These are phyloP conservation scores for Zygosaccharomyces sapae DNA, from an alignment of 1,139 yeast species.

Conservation along the genomic window DNA sequence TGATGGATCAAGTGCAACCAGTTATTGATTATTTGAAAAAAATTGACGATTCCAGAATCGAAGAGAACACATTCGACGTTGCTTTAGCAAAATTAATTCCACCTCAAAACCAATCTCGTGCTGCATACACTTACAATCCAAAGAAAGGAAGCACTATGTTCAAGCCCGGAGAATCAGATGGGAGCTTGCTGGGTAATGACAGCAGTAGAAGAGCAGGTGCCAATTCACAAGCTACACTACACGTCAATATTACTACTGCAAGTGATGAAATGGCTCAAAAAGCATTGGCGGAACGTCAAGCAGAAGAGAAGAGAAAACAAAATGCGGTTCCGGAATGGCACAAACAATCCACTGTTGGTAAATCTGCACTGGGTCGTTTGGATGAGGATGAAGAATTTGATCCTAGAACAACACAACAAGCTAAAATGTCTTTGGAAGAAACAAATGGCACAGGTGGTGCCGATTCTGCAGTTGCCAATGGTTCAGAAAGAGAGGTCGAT, in stretches of 20 bases:
- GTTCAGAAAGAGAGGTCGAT: slow-evolving; percentile 13
- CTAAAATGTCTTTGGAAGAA: slow-evolving; percentile 18
- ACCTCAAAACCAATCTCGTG: slow-evolving; percentile 66
- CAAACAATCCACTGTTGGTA: slow-evolving; percentile 81
- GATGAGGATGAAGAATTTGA: slow-evolving; percentile 42
- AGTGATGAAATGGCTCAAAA: slow-evolving; percentile 71
- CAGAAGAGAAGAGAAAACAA: slow-evolving; percentile 75
- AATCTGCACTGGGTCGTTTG: slow-evolving; percentile 48
- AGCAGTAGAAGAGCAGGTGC: slow-evolving; percentile 41
- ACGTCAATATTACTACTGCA: slow-evolving; percentile 84
- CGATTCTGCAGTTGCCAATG: slow-evolving; percentile 2
- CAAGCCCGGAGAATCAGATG: slow-evolving; percentile 37
- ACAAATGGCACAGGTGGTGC: slow-evolving; percentile 21
- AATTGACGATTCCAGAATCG: slow-evolving; percentile 79
- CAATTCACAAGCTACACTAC: slow-evolving; percentile 59
- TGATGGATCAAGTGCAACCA: slow-evolving; percentile 89
- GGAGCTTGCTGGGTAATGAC: slow-evolving; percentile 36
- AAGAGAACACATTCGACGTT: slow-evolving; percentile 82
- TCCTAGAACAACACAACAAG: slow-evolving; percentile 27
- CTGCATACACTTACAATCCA: slow-evolving; percentile 55
- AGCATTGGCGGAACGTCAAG: slow-evolving; percentile 63
- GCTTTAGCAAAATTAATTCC: slow-evolving; percentile 79
- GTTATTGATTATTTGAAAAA: slow-evolving; percentile 76
- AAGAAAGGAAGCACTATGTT: slow-evolving; percentile 42
- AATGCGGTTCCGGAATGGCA: slow-evolving; percentile 98